Conservation (phyloP, 164 flowering plant species). For the Saururus chinensis region DNA sequence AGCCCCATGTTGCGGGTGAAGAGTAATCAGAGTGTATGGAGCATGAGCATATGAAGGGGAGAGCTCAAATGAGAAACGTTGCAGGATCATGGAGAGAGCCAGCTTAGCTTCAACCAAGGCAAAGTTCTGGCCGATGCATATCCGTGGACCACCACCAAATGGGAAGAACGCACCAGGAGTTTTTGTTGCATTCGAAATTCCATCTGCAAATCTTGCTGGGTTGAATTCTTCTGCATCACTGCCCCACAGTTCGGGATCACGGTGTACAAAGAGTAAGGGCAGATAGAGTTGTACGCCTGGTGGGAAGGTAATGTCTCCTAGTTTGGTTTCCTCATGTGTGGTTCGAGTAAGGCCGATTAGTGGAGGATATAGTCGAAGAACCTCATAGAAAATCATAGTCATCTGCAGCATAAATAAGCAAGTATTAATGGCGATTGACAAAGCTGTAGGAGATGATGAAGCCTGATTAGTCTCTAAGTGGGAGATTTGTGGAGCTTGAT, state of each 20-base stretch:
- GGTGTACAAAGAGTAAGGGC: slow-evolving; percentile 1
- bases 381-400: slow-evolving; percentile 1
- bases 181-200: too few relatives aligned
- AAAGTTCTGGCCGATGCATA: too few relatives aligned
- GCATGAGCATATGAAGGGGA: slow-evolving; percentile 5
- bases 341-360: neutral
- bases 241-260: neutral
- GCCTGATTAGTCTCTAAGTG: too few relatives aligned
- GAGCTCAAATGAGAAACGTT: too few relatives aligned
- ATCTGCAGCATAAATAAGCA: too few relatives aligned
- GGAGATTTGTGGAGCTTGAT: too few relatives aligned
- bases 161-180: too few relatives aligned
- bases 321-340: neutral
- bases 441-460: neutral
- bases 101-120: too few relatives aligned
- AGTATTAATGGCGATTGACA: too few relatives aligned
- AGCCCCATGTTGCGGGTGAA: slow-evolving; percentile 9
- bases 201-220: neutral
- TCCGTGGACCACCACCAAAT: too few relatives aligned
- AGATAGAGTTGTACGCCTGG: neutral
- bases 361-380: slow-evolving; percentile 7
- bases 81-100: too few relatives aligned
- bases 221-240: slow-evolving; percentile 4
- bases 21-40: slow-evolving; percentile 4
- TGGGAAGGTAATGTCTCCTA: slow-evolving; percentile 1